Evolutionary conservation across 2,329 filamentous ascomycete species (phyloP).

Genomic region (Pseudocercospora eumusae): DNA sequence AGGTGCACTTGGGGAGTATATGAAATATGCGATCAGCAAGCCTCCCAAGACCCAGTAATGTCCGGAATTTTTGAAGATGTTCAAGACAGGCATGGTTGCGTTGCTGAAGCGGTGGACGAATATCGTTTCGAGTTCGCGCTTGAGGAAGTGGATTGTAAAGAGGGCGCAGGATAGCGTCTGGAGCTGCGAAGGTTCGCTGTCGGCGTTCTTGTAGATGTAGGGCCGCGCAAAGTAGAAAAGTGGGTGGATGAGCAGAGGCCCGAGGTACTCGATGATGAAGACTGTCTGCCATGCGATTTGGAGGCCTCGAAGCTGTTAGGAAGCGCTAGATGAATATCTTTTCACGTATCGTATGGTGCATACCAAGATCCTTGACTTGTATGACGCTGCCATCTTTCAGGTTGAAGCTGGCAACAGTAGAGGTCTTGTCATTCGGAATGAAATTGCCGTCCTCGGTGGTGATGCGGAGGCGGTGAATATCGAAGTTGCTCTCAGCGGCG

Average conservation of each 20-base stretch:
- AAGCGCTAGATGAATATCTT: not conserved
- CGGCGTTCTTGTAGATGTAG: constrained; percentile 63
- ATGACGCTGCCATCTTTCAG: constrained; percentile 63
- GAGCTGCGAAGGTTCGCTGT: constrained; percentile 56
- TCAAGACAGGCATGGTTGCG: constrained; percentile 85
- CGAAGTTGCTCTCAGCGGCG: constrained; percentile 56
- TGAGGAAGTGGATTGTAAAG: constrained; percentile 81
- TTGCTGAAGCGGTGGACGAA: constrained; percentile 94
- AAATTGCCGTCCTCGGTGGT: constrained; percentile 65
- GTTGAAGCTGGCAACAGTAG: constrained; percentile 57
- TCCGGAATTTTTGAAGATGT: constrained; percentile 91
- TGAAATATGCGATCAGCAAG: constrained; percentile 76
- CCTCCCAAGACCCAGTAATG: constrained; percentile 93
- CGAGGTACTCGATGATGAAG: constrained; percentile 92
- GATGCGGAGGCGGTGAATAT: constrained; percentile 62
- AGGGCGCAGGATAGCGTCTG: constrained; percentile 75
- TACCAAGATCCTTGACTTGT: constrained; percentile 92
- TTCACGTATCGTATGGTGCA: constrained; percentile 30
- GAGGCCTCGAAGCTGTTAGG: constrained; percentile 58
- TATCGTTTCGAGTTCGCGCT: constrained; percentile 92
- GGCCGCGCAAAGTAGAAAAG: constrained; percentile 70
- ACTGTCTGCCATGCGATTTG: constrained; percentile 93
- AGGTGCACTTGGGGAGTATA: constrained; percentile 74
- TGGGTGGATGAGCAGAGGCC: constrained; percentile 84
- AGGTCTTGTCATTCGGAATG: constrained; percentile 57